These are phyloP conservation scores for Wickerhamiella sorbophila DNA, from an alignment of 805 yeast species.

Conservation along the genomic window DNA sequence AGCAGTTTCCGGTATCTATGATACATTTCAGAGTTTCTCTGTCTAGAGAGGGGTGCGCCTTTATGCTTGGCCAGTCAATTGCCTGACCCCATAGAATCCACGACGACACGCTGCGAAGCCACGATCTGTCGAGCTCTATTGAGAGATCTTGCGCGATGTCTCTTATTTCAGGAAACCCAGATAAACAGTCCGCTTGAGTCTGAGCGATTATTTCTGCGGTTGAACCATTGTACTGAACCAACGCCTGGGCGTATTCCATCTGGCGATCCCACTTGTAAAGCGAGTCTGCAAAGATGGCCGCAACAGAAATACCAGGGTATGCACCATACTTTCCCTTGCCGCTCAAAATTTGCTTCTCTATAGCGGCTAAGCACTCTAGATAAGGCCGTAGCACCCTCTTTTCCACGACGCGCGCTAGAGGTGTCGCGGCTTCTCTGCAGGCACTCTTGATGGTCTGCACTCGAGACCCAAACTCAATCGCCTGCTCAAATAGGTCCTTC, in stretches of 20 bases:
- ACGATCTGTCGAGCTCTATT: slow-evolving; percentile 3
- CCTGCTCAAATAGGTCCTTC: slow-evolving; percentile 9
- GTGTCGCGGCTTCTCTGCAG: not conserved
- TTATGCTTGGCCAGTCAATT: not conserved
- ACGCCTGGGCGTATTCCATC: slow-evolving; percentile 8
- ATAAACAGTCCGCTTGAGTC: not conserved
- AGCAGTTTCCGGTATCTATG: not conserved
- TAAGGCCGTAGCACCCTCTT: slow-evolving; percentile 6
- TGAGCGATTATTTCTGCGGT: slow-evolving; percentile 1
- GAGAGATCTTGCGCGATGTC: slow-evolving; percentile 1
- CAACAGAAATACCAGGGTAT: slow-evolving; percentile 9
- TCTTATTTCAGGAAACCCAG: not conserved
- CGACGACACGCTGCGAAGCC: slow-evolving; percentile 2
- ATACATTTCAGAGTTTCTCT: not conserved
- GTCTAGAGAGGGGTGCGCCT: not conserved
- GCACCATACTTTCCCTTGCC: slow-evolving; percentile 13
- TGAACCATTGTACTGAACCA: slow-evolving; percentile 7
- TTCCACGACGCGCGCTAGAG: not conserved
- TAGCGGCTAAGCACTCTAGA: slow-evolving; percentile 5
- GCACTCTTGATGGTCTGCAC: slow-evolving; percentile 5
- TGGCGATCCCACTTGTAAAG: slow-evolving; percentile 13
- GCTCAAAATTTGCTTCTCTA: slow-evolving; percentile 12
- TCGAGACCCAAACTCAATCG: slow-evolving; percentile 12
- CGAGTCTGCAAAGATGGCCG: slow-evolving; percentile 10
- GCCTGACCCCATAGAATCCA: slow-evolving; percentile 4